Evolutionary conservation across 352 stramenopile species (phyloP), one percentile per base, ranked within the genome.

Genomic region (Phytophthora pluvialis): DNA sequence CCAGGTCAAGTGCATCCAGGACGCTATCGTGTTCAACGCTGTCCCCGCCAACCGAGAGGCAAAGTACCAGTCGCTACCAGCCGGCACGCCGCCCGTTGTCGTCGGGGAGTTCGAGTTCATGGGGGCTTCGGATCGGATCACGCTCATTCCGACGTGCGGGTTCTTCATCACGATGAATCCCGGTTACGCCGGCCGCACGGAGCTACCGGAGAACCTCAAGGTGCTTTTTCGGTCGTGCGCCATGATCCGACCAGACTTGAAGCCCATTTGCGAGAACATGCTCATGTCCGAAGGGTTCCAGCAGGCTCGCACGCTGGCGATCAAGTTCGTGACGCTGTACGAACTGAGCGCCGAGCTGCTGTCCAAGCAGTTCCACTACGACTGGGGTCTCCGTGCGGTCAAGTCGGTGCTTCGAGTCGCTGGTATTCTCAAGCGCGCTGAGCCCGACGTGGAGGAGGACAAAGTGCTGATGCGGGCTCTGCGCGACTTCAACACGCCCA

Each of bases 151-250:
- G 10, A 96, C 86, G 1, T 95, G 88, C 45, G 92, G 92, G 4
- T 97, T 98, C 72, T 98, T 97, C 70, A 98, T 98, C 60, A 98
- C 94, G 8, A 98, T 98, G 94, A 98, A 98, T 73, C 94, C 93
- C 8, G 94, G 94, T 6, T 98, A 98, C 52, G 90, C 91, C 10
- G 94, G 86, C 10, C 85, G 87, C 4, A 94, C 85, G 0, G 86
- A 97, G 51, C 77, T 97, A 5, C 89, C 89, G 5, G 89, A 95
- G 49, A 97, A 97, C 48, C 61, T 98, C 1, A 98, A 97, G 57
- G 89, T 95, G 60, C 75, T 98, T n/a, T 96, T 96, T 74, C 86
- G 87, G 2, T 95, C 86, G 68, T 99, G 74, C 64, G 96, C 74
- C 72, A 98, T 92, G 97, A 98, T 98, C 60, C 90, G 94, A 55